A percentile compares a stretch with the other conserved stretches of the same genome.
Evolutionary conservation across 1,139 yeast species (phyloP).

Genomic region (Yamadazyma songkhlaensis): DNA sequence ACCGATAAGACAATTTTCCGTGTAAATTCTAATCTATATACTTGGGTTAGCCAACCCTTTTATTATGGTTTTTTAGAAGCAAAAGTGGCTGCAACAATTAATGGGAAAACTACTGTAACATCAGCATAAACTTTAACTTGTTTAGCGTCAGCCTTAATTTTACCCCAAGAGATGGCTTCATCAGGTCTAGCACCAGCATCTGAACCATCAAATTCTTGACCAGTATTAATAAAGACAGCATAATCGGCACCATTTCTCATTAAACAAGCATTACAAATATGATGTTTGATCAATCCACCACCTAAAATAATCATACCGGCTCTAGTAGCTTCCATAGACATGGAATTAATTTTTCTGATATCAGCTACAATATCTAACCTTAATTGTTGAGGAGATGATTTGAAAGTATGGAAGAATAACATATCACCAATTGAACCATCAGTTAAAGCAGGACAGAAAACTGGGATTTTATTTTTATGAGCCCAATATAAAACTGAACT

Average conservation of each 20-base stretch:
- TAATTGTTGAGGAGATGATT: slow-evolving; percentile 84
- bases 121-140: slow-evolving; percentile 93
- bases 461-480: slow-evolving; percentile 91
- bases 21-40: not conserved
- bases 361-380: slow-evolving; percentile 92
- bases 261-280: slow-evolving; percentile 93
- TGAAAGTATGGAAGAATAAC: slow-evolving; percentile 97
- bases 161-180: slow-evolving; percentile 99
- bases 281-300: slow-evolving; percentile 96
- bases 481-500: slow-evolving; percentile 97
- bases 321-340: slow-evolving; percentile 92
- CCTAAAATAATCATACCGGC: slow-evolving; percentile 98
- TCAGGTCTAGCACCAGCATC: slow-evolving; percentile 99
- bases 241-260: slow-evolving; percentile 99
- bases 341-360: slow-evolving; percentile 82
- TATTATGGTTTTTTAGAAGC: slow-evolving; percentile 46
- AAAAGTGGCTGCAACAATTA: slow-evolving; percentile 96
- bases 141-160: slow-evolving; percentile 90
- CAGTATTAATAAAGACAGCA: slow-evolving; percentile 95
- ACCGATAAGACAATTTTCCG: slow-evolving; percentile 2
- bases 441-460: slow-evolving; percentile 95
- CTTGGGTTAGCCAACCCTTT: not conserved
- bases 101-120: slow-evolving; percentile 93
- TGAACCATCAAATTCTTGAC: slow-evolving; percentile 97
- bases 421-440: slow-evolving; percentile 99